phyloP scores from a whole-genome alignment of 2,329 filamentous ascomycete species.

The Sporothrix luriei region DNA sequence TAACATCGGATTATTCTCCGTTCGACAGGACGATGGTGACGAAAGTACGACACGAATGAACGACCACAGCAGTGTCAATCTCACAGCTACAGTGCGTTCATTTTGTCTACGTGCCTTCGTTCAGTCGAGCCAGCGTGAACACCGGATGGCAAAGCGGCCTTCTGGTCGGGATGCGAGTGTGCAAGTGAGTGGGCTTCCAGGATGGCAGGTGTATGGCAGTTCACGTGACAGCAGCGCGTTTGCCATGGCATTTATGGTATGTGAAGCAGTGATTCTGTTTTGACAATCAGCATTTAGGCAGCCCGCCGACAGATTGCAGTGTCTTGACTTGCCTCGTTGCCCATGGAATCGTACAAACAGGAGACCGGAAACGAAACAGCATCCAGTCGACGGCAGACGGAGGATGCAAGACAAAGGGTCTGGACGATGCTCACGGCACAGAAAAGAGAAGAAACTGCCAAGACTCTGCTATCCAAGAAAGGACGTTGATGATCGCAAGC shows the following conservation, averaged over 20 bases:
- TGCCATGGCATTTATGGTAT: not conserved
- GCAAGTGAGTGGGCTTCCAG: not conserved
- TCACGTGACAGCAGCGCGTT: not conserved
- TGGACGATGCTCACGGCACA: not conserved
- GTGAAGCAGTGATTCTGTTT: not conserved
- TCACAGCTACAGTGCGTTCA: not conserved
- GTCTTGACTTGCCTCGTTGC: not conserved
- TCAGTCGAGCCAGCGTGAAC: not conserved
- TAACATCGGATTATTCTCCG: not conserved
- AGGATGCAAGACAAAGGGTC: not conserved
- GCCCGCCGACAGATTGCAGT: not conserved
- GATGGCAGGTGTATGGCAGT: too few relatives aligned
- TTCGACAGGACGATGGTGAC: not conserved
- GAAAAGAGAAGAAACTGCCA: constrained; percentile 12
- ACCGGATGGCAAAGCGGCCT: not conserved
- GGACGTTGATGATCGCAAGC: not conserved
- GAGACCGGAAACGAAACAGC: not conserved
- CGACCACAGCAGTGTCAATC: not conserved
- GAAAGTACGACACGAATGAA: not conserved
- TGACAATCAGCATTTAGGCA: constrained; percentile 14
- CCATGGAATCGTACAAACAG: constrained; percentile 14
- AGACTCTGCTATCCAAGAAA: constrained; percentile 21
- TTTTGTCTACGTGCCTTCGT: not conserved
- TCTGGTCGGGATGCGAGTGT: not conserved
- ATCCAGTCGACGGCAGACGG: not conserved